Evolutionary conservation across 257 asterid species (phyloP), one percentile per base, ranked within the genome.

Genomic region (Verbascum thapsus): DNA sequence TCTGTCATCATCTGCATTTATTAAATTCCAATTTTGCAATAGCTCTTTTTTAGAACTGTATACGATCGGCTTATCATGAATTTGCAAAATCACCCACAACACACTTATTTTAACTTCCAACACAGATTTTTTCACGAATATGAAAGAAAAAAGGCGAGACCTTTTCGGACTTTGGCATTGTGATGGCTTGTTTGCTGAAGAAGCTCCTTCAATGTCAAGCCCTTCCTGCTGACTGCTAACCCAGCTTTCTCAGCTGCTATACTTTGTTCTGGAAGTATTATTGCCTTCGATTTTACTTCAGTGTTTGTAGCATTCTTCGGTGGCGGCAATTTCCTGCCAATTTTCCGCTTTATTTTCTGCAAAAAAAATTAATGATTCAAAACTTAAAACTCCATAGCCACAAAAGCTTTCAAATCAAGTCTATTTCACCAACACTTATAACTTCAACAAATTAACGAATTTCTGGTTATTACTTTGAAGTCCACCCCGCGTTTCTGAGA

Each of bases 111-210:
- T 5, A 26, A 26, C 32, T 26, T 26, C 32, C 32, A 26, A 26
- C 3, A 26, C 5, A 26, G 32, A 26, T 1, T 26, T 26, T 26
- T 2, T 26, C 32, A 26, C 32, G 44, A 69, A n/a, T 5, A 32
- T 32, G 53, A 61, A 54, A 12, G 13, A 30, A 15, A 41, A 34
- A 34, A 32, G 10, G 57, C 13, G 37, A 2, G 15, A 87, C 97
- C 96, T 82, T 80, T 87, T 34, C 99, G 95, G 64, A 81, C 89
- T 86, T 87, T 90, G 10, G 91, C 80, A 79, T 85, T 94, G 76
- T 94, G 91, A 75, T 94, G 99, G 69, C 91, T 82, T 9, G 96
- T 82, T 61, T 94, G 99, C 72, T 94, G 96, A 74, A 94, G 92
- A 61, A 94, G 88, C 91, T 94, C 97, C 83, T 94, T 94, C 43